Evolutionary conservation across 208 protist species (phyloP).

Genomic region (Crithidia brevicula): DNA sequence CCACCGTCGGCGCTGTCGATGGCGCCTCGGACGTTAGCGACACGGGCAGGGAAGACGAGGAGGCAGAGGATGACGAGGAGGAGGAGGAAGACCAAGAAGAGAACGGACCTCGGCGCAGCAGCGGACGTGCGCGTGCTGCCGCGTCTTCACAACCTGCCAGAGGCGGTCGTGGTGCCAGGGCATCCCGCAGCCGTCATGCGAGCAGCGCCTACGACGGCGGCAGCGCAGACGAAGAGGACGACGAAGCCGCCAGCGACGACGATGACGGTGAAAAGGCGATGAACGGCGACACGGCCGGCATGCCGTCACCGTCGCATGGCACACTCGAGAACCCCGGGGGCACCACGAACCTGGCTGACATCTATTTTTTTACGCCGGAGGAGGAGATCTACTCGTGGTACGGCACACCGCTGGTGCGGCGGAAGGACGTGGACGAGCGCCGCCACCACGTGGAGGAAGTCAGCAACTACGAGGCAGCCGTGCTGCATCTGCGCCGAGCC

Average conservation of each 20-base stretch:
- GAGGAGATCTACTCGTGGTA: constrained; percentile 82
- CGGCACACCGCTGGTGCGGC: constrained; percentile 68
- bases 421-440: constrained; percentile 40
- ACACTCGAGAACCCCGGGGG: constrained; percentile 40
- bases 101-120: too few relatives aligned
- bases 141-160: too few relatives aligned
- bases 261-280: neutral
- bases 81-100: constrained; percentile 7
- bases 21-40: neutral
- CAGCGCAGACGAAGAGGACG: constrained; percentile 9
- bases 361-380: constrained; percentile 46
- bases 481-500: constrained; percentile 75
- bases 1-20: constrained; percentile 1
- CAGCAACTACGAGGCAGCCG: constrained; percentile 65
- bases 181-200: neutral
- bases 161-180: neutral
- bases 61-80: constrained; percentile 5
- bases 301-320: constrained; percentile 21
- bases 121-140: too few relatives aligned
- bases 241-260: constrained; percentile 26
- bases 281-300: neutral
- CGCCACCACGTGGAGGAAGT: constrained; percentile 43
- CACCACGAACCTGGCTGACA: constrained; percentile 11
- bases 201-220: constrained; percentile 1
- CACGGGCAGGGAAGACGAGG: constrained; percentile 9